Conservation (phyloP, 345 rosid species). For the Salix viminalis region DNA sequence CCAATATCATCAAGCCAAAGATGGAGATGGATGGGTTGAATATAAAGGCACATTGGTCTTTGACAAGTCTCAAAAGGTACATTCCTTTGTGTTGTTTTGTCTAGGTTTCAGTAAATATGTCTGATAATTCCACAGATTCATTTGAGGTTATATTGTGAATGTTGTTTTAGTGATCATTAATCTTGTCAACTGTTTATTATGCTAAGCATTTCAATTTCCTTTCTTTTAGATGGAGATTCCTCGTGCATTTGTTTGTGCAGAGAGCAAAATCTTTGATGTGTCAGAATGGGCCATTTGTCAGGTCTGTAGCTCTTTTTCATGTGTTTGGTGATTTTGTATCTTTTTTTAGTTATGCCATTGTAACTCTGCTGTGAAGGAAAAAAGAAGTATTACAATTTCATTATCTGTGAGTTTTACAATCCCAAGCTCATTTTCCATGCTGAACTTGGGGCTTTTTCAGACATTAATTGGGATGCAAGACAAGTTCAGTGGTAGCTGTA, state of each 20-base stretch:
- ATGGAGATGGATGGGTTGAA: constrained; percentile 99
- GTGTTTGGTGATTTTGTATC: background rate
- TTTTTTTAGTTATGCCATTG: background rate
- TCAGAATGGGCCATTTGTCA: constrained; percentile 99
- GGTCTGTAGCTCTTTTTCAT: constrained; percentile 39
- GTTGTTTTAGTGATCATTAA: background rate
- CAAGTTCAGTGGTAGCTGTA: background rate
- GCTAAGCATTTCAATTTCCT: constrained; percentile 18
- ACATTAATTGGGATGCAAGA: background rate
- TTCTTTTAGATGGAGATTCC: constrained; percentile 79
- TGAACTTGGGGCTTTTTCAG: background rate
- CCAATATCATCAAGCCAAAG: constrained; percentile 96
- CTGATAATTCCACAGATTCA: background rate
- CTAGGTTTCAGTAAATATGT: background rate
- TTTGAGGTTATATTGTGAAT: background rate
- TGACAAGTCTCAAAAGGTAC: constrained; percentile 74
- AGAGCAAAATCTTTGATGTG: constrained; percentile 96
- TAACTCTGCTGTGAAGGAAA: background rate
- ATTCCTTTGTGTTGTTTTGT: background rate
- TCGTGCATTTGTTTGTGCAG: constrained; percentile 97
- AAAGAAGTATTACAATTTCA: background rate
- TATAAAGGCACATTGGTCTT: constrained; percentile 85
- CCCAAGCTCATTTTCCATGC: background rate
- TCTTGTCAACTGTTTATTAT: constrained; percentile 5
- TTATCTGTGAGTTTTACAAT: background rate